These are phyloP conservation scores for Saraca asoca DNA, from an alignment of 331 rosid species.

Conservation along the genomic window DNA sequence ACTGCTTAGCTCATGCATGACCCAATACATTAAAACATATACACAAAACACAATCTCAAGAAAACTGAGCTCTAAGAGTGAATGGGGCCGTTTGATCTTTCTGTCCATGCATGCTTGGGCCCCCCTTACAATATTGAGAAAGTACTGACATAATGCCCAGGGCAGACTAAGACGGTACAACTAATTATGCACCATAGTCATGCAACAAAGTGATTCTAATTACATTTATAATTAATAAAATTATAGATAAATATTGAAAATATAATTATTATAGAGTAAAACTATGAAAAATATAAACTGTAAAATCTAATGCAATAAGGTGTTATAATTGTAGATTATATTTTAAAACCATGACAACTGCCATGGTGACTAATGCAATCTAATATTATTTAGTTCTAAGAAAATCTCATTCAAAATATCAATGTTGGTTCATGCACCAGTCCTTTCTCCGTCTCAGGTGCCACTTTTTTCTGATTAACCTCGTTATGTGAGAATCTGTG, in stretches of 20 bases:
- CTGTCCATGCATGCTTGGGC: slow-evolving; percentile 4
- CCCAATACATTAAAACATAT: slow-evolving; percentile 23
- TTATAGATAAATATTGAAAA: too few species aligned
- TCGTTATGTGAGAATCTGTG: not conserved
- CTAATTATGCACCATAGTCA: slow-evolving; percentile 33
- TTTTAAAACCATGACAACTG: too few species aligned
- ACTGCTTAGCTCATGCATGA: slow-evolving; percentile 37
- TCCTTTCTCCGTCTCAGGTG: too few species aligned
- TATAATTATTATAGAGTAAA: too few species aligned
- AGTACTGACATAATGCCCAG: slow-evolving; percentile 31
- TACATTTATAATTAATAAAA: not conserved
- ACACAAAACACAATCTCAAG: slow-evolving; percentile 23
- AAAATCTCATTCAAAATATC: not conserved
- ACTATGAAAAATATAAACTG: too few species aligned
- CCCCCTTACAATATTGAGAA: slow-evolving; percentile 22
- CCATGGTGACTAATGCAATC: not conserved
- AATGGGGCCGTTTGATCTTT: slow-evolving; percentile 28
- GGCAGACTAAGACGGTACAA: slow-evolving; percentile 31
- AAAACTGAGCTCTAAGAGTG: not conserved
- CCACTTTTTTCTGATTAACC: too few species aligned
- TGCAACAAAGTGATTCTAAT: too few species aligned
- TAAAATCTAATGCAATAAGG: too few species aligned
- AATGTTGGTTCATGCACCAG: too few species aligned
- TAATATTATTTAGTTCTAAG: not conserved
- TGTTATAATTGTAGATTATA: too few species aligned